These are phyloP conservation scores for Ambrosia hybrid DNA, from an alignment of 140 eudicot genomes.

Conservation along the genomic window DNA sequence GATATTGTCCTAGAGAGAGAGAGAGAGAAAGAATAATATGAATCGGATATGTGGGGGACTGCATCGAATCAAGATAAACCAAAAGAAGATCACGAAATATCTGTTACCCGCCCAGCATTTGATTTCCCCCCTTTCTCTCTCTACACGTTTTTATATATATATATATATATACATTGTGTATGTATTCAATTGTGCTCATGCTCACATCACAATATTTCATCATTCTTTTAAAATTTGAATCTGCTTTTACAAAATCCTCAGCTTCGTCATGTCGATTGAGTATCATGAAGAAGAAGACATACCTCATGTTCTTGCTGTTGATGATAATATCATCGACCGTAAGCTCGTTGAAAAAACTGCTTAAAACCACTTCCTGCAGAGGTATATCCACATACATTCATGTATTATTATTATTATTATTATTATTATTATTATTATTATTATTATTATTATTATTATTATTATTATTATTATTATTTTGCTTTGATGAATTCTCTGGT, in stretches of 20 bases:
- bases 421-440: too few relatives aligned
- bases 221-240: slow-evolving; percentile 13
- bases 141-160: background rate
- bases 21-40: slow-evolving; percentile 33
- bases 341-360: slow-evolving; percentile 66
- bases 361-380: slow-evolving; percentile 66
- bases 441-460: too few relatives aligned
- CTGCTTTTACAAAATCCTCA: background rate
- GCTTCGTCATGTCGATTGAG: slow-evolving; percentile 4
- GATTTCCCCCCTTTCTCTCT: slow-evolving; percentile 27
- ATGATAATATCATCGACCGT: slow-evolving; percentile 78
- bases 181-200: background rate
- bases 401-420: too few relatives aligned
- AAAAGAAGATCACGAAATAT: slow-evolving; percentile 72
- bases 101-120: slow-evolving; percentile 45
- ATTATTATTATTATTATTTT: too few relatives aligned
- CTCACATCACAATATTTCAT: slow-evolving; percentile 15
- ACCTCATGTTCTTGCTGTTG: slow-evolving; percentile 86
- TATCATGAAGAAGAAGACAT: slow-evolving; percentile 28
- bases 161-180: background rate
- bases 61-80: slow-evolving; percentile 55
- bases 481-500: too few relatives aligned
- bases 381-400: slow-evolving; percentile 34
- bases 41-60: slow-evolving; percentile 32
- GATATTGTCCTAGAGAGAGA: slow-evolving; percentile 26